phyloP scores from a whole-genome alignment of 768 basidiomycete species.

The Macrolepiota dolichaula region DNA sequence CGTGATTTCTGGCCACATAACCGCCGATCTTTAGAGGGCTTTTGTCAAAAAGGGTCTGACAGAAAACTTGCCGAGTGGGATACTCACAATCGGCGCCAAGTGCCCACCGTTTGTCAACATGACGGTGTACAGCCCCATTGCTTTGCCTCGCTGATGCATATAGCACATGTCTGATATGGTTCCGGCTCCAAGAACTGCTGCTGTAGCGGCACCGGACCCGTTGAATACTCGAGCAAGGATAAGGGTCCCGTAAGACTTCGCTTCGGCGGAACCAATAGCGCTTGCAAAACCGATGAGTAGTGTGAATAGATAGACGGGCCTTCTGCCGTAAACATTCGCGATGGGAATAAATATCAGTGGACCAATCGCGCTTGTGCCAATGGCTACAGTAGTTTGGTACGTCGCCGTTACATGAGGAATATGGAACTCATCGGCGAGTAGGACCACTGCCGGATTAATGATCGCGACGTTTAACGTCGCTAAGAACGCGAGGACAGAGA shows the following conservation, averaged over 20 bases:
- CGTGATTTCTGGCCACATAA: slow-evolving; percentile 31
- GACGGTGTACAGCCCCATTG: slow-evolving; percentile 40
- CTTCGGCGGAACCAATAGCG: slow-evolving; percentile 29
- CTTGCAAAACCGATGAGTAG: slow-evolving; percentile 31
- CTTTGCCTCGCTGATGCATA: slow-evolving; percentile 35
- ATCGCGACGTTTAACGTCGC: slow-evolving; percentile 35
- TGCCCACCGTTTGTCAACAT: slow-evolving; percentile 40
- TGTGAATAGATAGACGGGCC: slow-evolving; percentile 33
- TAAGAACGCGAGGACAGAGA: slow-evolving; percentile 31
- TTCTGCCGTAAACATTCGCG: slow-evolving; percentile 37
- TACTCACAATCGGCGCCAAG: slow-evolving; percentile 36
- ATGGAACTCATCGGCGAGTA: slow-evolving; percentile 32
- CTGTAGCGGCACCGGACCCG: slow-evolving; percentile 32
- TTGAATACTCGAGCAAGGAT: slow-evolving; percentile 33
- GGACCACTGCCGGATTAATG: slow-evolving; percentile 35
- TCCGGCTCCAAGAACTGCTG: slow-evolving; percentile 34
- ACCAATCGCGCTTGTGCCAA: slow-evolving; percentile 31
- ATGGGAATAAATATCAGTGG: slow-evolving; percentile 36
- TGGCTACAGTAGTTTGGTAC: slow-evolving; percentile 37
- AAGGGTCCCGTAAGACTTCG: slow-evolving; percentile 28
- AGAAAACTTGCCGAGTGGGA: too few species aligned
- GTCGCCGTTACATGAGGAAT: slow-evolving; percentile 34
- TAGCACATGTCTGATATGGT: slow-evolving; percentile 36
- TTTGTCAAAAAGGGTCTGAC: not conserved
- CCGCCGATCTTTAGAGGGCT: slow-evolving; percentile 26